phyloP scores from a whole-genome alignment of 208 protist genomes.

The Sergeia podlipaevii region DNA sequence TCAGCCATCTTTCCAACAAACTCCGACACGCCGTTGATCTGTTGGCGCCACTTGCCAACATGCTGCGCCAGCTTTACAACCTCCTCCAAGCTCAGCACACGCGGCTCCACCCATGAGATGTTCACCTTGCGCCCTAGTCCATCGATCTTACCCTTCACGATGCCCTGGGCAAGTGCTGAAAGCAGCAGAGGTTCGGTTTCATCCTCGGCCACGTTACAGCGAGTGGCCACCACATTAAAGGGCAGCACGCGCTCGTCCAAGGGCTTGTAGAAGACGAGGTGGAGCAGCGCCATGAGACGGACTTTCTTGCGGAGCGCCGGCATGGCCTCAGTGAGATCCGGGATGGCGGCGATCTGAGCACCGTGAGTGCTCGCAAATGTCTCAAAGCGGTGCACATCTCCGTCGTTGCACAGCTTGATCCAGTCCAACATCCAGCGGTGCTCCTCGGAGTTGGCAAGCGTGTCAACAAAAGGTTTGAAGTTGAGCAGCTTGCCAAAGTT shows the following conservation, averaged over 20 bases:
- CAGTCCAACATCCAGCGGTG: constrained; percentile 71
- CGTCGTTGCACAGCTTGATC: constrained; percentile 76
- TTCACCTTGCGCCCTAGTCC: constrained; percentile 76
- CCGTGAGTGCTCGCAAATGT: constrained; percentile 39
- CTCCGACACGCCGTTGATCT: constrained; percentile 44
- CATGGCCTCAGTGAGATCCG: constrained; percentile 25
- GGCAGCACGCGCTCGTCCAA: constrained; percentile 89
- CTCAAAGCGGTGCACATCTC: constrained; percentile 71
- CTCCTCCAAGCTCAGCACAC: constrained; percentile 78
- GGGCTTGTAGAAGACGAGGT: constrained; percentile 94
- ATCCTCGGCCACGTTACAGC: constrained; percentile 54
- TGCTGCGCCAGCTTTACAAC: constrained; percentile 68
- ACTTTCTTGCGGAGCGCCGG: constrained; percentile 74
- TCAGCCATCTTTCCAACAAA: constrained; percentile 29
- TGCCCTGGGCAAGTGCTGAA: constrained; percentile 89
- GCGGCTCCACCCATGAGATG: constrained; percentile 88
- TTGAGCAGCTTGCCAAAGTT: constrained; percentile 89
- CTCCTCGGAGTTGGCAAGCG: too few species aligned
- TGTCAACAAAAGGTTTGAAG: constrained; percentile 38
- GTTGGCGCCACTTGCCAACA: constrained; percentile 64
- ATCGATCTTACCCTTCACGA: constrained; percentile 94
- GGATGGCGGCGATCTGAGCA: constrained; percentile 8
- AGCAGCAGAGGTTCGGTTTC: constrained; percentile 94
- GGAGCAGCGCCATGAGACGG: constrained; percentile 93
- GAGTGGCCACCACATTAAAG: constrained; percentile 63